Conservation (phyloP, 2,329 filamentous ascomycete genomes). For the Botryotinia convoluta region DNA sequence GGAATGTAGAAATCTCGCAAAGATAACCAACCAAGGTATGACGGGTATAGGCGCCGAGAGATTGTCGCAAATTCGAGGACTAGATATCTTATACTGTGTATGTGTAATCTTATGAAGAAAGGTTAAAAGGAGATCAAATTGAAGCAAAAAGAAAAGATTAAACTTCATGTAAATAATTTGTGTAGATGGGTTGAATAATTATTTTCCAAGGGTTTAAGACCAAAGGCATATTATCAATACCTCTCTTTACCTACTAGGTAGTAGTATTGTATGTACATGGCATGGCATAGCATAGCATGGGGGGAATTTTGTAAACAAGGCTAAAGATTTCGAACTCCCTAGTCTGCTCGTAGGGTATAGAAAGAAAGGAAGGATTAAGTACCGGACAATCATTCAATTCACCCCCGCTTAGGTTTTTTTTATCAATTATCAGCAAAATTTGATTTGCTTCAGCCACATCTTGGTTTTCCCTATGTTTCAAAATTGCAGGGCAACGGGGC, state of each 20-base stretch:
- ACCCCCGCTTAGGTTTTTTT: background rate
- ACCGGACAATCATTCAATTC: background rate
- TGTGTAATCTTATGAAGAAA: background rate
- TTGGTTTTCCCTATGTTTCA: background rate
- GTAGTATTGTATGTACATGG: background rate
- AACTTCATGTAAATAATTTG: background rate
- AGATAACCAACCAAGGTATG: conserved; percentile 12
- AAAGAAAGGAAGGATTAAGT: background rate
- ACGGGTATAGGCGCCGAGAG: conserved; percentile 13
- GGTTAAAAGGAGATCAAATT: no score
- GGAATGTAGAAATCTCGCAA: conserved; percentile 13
- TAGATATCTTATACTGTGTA: background rate
- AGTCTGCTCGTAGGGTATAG: background rate
- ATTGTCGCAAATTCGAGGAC: conserved; percentile 13
- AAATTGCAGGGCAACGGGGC: background rate
- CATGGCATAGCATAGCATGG: background rate
- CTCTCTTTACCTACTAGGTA: background rate
- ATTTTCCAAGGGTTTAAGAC: background rate
- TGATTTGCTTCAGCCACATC: conserved; percentile 4
- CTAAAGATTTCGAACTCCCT: conserved; percentile 5
- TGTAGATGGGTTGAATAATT: background rate
- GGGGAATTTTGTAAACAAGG: background rate
- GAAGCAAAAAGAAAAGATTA: background rate
- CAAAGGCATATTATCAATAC: background rate
- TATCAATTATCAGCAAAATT: background rate